These are phyloP conservation scores for Salix viminalis DNA, from an alignment of 345 rosid species.

Conservation along the genomic window DNA sequence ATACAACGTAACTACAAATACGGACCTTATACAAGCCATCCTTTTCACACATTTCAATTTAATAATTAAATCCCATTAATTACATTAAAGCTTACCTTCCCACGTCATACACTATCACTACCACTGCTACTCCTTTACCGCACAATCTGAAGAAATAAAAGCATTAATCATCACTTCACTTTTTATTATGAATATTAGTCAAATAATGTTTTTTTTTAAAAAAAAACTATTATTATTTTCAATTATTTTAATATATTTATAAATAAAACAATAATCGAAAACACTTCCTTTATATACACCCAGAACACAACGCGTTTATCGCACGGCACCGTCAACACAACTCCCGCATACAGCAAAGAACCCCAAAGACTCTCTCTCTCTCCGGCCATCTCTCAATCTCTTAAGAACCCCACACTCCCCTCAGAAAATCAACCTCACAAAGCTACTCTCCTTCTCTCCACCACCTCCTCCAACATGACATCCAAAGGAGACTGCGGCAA, in stretches of 20 bases:
- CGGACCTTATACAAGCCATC: not conserved
- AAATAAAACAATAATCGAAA: too few relatives aligned
- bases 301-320: not conserved
- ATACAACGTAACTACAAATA: not conserved
- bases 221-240: too few relatives aligned
- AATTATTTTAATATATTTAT: too few relatives aligned
- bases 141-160: not conserved
- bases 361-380: not conserved
- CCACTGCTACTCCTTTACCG: not conserved
- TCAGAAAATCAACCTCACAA: not conserved
- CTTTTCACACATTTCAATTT: not conserved
- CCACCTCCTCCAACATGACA: not conserved
- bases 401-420: not conserved
- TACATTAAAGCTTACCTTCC: not conserved
- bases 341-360: not conserved
- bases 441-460: not conserved
- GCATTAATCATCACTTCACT: not conserved
- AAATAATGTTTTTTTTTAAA: too few relatives aligned
- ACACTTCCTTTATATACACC: not conserved
- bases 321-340: not conserved
- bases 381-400: not conserved
- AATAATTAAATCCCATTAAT: not conserved
- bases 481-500: slow-evolving; percentile 20
- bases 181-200: not conserved
- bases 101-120: too few relatives aligned